Base-by-base conservation (phyloP, 2,329 filamentous ascomycete species). In the Aspergillus sp. region DNA sequence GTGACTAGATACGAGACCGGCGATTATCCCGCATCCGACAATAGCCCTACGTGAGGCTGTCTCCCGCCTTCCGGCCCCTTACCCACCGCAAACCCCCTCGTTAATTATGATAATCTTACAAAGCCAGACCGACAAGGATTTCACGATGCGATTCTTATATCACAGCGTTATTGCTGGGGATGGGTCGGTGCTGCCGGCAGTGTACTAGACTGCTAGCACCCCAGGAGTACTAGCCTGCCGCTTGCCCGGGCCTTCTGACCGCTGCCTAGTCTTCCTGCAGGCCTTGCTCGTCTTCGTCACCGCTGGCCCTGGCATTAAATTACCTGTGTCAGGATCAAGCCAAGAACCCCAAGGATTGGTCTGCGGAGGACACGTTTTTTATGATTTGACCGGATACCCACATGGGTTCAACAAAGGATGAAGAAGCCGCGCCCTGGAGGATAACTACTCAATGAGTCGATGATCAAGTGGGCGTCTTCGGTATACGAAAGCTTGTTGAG, bases 211-310 rank as follows among this genome's bases (percentile, higher is more conserved):
- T 30, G 26, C 26, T 9, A 56, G 48, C 32, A 53, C 42, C 20
- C 20, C 20, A 24, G 15, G 8, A 30, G 38, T 22, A 26, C 32
- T 45, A 24, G 42, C 13, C 8, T 39, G 42, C 57, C 57, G 48
- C 53, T 59, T 56, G 48, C 18, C 53, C 48, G 57, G 56, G 20
- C 57, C 57, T 59, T 53, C 47, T 56, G 57, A 53, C 57, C 52
- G 52, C 45, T 42, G 36, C 48, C 54, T 49, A 47, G 17, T 51
- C 48, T 17, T 41, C 30, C 22, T 52, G 26, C 26, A 30, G 26
- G 26, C 11, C 26, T 30, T 11, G 8, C 26, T 30, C 26, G 8
- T 30, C 26, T 30, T 30, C 26, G 26, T 30, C 26, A 30, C 26
- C 26, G 26, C 26, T 30, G 26, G 45, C 41, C 43, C 43, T 53